phyloP scores from a whole-genome alignment of 2,329 filamentous ascomycete genomes.

The Gremmenia infestans region DNA sequence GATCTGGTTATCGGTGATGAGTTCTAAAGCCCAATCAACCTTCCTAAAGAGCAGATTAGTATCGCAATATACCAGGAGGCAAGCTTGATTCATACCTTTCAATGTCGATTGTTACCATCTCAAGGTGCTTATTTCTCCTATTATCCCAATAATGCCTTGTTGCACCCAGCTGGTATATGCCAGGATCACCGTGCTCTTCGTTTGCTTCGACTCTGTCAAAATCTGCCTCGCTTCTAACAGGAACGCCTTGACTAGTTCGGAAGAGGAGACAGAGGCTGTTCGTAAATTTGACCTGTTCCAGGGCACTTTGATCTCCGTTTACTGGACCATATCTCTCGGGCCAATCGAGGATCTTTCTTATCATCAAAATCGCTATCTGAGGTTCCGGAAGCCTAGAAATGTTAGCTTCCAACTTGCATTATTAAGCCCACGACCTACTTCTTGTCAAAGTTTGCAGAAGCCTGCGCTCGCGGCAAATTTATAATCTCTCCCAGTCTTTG shows the following conservation, averaged over 20 bases:
- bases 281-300: constrained; percentile 18
- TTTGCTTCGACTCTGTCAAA: constrained; percentile 19
- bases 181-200: constrained; percentile 1
- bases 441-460: constrained; percentile 23
- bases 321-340: constrained; percentile 18
- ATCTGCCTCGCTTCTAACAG: constrained; percentile 26
- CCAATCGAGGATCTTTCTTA: constrained; percentile 12
- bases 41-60: constrained; percentile 13
- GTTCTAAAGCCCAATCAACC: constrained; percentile 29
- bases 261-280: constrained; percentile 25
- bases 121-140: constrained; percentile 21
- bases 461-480: constrained; percentile 13
- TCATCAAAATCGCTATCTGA: constrained; percentile 12
- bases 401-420: not conserved
- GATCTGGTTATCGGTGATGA: constrained; percentile 26
- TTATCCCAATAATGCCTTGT: constrained; percentile 20
- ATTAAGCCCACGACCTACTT: constrained; percentile 20
- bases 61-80: not conserved
- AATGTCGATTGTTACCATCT: constrained; percentile 26
- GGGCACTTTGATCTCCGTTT: not conserved
- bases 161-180: constrained; percentile 23
- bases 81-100: constrained; percentile 19
- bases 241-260: constrained; percentile 11
- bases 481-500: constrained; percentile 27
- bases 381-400: constrained; percentile 15